A percentile compares a stretch with the other conserved stretches of the same genome.
Conservation (phyloP, 805 yeast species). For the Millerozyma acaciae region DNA sequence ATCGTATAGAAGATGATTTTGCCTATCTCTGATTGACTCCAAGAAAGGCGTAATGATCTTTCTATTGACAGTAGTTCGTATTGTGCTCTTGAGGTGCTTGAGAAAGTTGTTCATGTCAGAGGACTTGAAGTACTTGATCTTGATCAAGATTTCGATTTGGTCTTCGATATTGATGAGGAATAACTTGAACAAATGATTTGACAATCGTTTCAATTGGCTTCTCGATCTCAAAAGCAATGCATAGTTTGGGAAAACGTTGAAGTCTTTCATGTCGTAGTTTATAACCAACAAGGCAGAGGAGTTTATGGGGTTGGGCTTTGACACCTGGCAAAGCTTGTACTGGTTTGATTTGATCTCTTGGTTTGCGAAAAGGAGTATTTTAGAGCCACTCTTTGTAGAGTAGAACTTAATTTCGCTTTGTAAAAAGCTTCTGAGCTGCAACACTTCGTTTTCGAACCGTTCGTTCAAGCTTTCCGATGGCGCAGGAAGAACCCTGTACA, state of each 20-base stretch:
- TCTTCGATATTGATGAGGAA: conserved; percentile 35
- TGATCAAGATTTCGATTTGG: conserved; percentile 32
- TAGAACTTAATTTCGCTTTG: conserved; percentile 29
- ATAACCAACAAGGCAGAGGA: conserved; percentile 12
- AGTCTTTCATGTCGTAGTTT: conserved; percentile 26
- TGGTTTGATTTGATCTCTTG: conserved; percentile 28
- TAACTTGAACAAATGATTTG: conserved; percentile 32
- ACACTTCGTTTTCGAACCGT: conserved; percentile 25
- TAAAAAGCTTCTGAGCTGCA: conserved; percentile 24
- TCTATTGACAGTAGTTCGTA: conserved; percentile 24
- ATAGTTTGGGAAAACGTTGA: conserved; percentile 34
- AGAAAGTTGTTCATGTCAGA: conserved; percentile 24
- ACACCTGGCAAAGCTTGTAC: conserved; percentile 26
- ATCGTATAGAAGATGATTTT: conserved; percentile 10
- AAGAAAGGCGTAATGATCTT: conserved; percentile 7
- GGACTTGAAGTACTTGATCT: conserved; percentile 33
- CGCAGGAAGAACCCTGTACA: conserved; percentile 18
- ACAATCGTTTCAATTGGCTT: conserved; percentile 20
- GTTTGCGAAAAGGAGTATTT: conserved; percentile 19
- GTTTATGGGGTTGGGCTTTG: conserved; percentile 6
- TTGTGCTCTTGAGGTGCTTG: conserved; percentile 20
- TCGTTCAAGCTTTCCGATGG: conserved; percentile 14
- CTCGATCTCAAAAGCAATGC: conserved; percentile 21
- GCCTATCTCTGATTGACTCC: background rate
- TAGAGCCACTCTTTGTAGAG: conserved; percentile 16